Percentiles rank a stretch among this genome's conserved stretches.
phyloP scores from a whole-genome alignment of 352 stramenopile species.

The Globisporangium spiculum region DNA sequence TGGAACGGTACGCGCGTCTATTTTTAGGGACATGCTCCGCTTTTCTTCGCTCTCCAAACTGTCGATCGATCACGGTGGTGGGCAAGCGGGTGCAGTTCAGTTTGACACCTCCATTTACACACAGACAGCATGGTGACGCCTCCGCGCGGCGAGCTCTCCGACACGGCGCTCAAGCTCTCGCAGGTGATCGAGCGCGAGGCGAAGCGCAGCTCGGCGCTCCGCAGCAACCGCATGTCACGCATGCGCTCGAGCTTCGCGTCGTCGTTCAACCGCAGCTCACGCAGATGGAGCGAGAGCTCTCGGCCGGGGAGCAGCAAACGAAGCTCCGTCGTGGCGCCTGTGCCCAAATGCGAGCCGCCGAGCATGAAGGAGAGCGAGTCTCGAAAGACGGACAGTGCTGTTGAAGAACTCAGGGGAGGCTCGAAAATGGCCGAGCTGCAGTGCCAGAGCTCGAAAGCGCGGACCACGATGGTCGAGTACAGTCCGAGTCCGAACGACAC shows the following conservation, averaged over 20 bases:
- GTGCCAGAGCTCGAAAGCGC: slow-evolving; percentile 2
- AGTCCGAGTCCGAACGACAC: neutral
- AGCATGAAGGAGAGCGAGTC: neutral
- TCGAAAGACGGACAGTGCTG: neutral
- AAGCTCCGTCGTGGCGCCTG: neutral
- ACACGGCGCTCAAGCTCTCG: slow-evolving; percentile 62
- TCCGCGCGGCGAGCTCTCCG: slow-evolving; percentile 33
- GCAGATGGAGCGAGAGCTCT: slow-evolving; percentile 3
- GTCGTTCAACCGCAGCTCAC: slow-evolving; percentile 27
- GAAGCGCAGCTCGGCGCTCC: slow-evolving; percentile 33
- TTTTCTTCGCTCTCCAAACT: neutral
- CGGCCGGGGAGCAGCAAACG: slow-evolving; percentile 6
- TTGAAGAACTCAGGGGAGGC: neutral
- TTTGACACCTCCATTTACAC: neutral
- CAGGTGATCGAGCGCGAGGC: slow-evolving; percentile 64
- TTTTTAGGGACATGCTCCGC: too few relatives aligned
- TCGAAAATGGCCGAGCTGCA: slow-evolving; percentile 10
- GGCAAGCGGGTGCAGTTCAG: neutral
- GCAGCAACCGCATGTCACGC: slow-evolving; percentile 25
- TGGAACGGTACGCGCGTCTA: neutral
- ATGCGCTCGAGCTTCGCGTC: slow-evolving; percentile 32
- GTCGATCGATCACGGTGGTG: neutral
- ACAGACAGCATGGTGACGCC: neutral
- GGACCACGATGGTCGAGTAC: neutral
- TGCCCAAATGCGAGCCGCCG: neutral